Conservation (phyloP, 2,329 filamentous ascomycete genomes). For the Diaporthe citriasiana region DNA sequence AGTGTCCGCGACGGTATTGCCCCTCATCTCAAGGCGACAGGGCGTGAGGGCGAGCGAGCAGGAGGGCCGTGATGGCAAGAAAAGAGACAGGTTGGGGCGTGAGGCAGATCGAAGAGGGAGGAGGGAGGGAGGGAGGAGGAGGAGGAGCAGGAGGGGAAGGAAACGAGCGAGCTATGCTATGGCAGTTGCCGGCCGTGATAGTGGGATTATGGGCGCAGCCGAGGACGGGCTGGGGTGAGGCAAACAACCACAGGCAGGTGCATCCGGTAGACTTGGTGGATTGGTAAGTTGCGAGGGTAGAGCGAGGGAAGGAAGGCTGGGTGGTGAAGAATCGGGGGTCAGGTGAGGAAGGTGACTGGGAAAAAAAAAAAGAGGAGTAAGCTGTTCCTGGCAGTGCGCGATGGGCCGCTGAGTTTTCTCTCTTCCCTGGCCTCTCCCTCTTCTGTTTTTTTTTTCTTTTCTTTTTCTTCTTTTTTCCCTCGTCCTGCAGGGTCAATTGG, state of each 20-base stretch:
- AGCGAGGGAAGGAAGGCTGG: neutral
- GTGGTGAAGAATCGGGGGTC: conserved; percentile 18
- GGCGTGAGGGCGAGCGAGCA: neutral
- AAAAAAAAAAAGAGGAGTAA: conserved; percentile 23
- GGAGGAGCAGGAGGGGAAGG: neutral
- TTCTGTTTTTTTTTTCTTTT: neutral
- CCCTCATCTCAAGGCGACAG: conserved; percentile 38
- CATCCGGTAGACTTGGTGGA: conserved; percentile 7
- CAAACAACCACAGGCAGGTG: conserved; percentile 9
- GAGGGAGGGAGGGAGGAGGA: neutral
- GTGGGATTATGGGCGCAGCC: conserved; percentile 4
- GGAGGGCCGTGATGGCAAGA: neutral
- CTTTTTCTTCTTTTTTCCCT: neutral
- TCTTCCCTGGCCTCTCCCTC: neutral
- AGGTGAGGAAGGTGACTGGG: conserved; percentile 6
- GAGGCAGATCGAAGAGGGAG: neutral
- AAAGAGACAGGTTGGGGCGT: neutral
- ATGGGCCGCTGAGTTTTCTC: conserved; percentile 14
- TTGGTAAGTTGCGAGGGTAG: neutral
- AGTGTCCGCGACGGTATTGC: conserved; percentile 38
- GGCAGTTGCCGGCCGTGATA: conserved; percentile 1
- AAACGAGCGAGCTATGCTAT: conserved; percentile 20
- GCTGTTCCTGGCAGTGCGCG: conserved; percentile 21
- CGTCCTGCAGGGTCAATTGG: conserved; percentile 10
- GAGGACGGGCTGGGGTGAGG: neutral